Conservation (phyloP, 2,329 filamentous ascomycete genomes). For the Venturia pyrina region DNA sequence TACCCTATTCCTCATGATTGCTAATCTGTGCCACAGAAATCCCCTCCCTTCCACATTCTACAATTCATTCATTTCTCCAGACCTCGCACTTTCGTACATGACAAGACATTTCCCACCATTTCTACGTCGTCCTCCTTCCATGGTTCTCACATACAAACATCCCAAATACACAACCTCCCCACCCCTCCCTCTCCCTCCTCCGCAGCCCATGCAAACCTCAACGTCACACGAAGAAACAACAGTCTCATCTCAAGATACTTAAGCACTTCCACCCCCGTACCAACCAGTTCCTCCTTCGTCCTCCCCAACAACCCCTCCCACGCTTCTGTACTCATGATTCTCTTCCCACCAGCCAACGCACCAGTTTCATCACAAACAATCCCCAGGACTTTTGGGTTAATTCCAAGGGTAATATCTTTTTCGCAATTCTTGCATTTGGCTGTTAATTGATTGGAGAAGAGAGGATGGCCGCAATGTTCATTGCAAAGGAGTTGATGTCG, state of each 20-base stretch:
- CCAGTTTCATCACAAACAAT: constrained; percentile 47
- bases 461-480: constrained; percentile 42
- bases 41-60: too few relatives aligned
- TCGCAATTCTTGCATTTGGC: constrained; percentile 34
- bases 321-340: constrained; percentile 43
- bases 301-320: constrained; percentile 43
- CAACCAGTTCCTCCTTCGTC: constrained; percentile 33
- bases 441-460: constrained; percentile 41
- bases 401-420: constrained; percentile 23
- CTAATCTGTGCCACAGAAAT: too few relatives aligned
- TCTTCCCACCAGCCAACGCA: constrained; percentile 38
- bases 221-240: constrained; percentile 40
- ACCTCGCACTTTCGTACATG: neutral
- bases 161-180: constrained; percentile 25
- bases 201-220: constrained; percentile 46
- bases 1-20: too few relatives aligned
- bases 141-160: constrained; percentile 17
- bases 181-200: constrained; percentile 18
- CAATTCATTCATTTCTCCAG: neutral
- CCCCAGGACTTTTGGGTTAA: constrained; percentile 35
- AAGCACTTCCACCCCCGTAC: constrained; percentile 29
- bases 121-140: neutral
- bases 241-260: constrained; percentile 42
- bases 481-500: constrained; percentile 36
- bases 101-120: neutral